Conservation (phyloP, 495 filamentous ascomycete species). For the Penicillium lagena region DNA sequence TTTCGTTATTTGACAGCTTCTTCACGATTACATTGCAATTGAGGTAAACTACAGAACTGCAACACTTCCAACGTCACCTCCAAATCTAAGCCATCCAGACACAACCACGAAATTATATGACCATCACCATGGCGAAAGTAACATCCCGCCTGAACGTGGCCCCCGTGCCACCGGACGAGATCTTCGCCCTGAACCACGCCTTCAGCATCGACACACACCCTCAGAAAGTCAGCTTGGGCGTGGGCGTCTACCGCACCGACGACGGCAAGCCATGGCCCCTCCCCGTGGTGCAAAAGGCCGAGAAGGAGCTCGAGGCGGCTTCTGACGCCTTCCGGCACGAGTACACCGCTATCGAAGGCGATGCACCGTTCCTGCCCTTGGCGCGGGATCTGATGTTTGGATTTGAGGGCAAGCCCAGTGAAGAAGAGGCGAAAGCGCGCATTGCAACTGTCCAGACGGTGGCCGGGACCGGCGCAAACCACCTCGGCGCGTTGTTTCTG, state of each 20-base stretch:
- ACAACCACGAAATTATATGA: no score
- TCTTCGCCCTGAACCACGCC: constrained; percentile 41
- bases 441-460: constrained; percentile 62
- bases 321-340: constrained; percentile 39
- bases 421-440: constrained; percentile 28
- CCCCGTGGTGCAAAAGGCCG: constrained; percentile 38
- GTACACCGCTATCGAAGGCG: constrained; percentile 44
- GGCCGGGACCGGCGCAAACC: constrained; percentile 87
- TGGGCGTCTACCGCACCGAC: constrained; percentile 47
- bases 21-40: constrained; percentile 1
- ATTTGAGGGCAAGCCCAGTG: constrained; percentile 24
- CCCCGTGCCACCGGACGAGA: constrained; percentile 41
- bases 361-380: constrained; percentile 33
- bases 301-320: constrained; percentile 31
- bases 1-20: neutral
- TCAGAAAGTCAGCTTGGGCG: constrained; percentile 43
- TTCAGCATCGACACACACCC: constrained; percentile 34
- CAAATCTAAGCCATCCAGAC: no score
- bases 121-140: constrained; percentile 26
- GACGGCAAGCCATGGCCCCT: constrained; percentile 49
- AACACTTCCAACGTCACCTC: no score
- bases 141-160: constrained; percentile 24
- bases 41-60: neutral
- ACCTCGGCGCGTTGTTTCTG: constrained; percentile 83
- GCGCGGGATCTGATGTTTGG: constrained; percentile 44